These are phyloP conservation scores for Helicostylum pulchrum DNA, from an alignment of 192 early-diverging fungal species.

Conservation along the genomic window DNA sequence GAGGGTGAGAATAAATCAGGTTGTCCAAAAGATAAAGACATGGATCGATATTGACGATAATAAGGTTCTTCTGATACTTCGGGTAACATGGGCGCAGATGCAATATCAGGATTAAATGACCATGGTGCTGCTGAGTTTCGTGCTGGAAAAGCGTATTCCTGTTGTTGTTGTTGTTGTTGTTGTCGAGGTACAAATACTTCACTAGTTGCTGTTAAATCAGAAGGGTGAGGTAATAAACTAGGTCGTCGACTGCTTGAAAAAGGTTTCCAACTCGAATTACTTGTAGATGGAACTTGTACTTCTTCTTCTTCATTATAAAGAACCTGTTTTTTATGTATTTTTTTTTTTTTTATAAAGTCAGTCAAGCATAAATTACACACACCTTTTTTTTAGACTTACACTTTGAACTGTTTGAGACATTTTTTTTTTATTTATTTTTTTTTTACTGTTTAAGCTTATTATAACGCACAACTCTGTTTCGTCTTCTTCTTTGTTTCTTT, in stretches of 20 bases:
- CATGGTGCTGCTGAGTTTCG: background rate
- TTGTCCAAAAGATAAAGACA: slow-evolving; percentile 55
- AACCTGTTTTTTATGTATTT: too few relatives aligned
- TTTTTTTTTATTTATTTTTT: slow-evolving; percentile 1
- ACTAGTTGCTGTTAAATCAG: background rate
- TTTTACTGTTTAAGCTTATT: background rate
- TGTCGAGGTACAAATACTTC: too few relatives aligned
- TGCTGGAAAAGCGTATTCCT: slow-evolving; percentile 12
- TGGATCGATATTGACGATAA: slow-evolving; percentile 50
- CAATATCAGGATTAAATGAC: slow-evolving; percentile 23
- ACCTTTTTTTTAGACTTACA: background rate
- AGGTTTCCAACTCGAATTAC: background rate
- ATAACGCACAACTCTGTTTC: too few relatives aligned
- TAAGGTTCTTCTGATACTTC: slow-evolving; percentile 39
- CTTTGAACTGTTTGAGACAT: slow-evolving; percentile 12
- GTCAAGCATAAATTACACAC: too few relatives aligned
- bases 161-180: too few relatives aligned
- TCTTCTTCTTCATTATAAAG: too few relatives aligned
- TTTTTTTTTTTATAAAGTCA: too few relatives aligned
- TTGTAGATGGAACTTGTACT: too few relatives aligned
- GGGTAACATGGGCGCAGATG: slow-evolving; percentile 32
- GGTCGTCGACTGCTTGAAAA: slow-evolving; percentile 7
- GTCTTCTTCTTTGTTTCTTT: background rate
- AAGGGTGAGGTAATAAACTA: slow-evolving; percentile 10
- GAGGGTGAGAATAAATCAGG: slow-evolving; percentile 28